Evolutionary conservation across 805 yeast genomes (phyloP), one percentile per base, ranked within the genome.

Genomic region (Saturnispora bothae): DNA sequence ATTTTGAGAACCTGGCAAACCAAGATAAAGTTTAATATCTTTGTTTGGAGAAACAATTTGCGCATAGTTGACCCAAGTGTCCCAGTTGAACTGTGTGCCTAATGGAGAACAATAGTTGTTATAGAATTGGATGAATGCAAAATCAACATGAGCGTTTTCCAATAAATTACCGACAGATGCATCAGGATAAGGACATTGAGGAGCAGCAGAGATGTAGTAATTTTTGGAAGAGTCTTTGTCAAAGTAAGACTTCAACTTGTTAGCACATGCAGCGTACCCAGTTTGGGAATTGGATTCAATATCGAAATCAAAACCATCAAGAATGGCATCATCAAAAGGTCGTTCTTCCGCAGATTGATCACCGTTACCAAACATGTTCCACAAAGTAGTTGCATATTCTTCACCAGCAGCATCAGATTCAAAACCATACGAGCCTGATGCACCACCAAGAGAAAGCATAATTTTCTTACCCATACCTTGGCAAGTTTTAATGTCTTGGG

Each of bases 161-260:
- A 70, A 49, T 27, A 70, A 55, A 37, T 61, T 56, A 40, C 68
- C 67, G 28, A 63, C 55, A 34, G 60, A 56, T 10, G 73, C 78
- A 62, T 86, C 96, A 15, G 95, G 95, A 56, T 77, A 81, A 19
- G 76, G 79, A 64, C 96, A 88, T 63, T 85, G 95, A 16, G 96
- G 96, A 45, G 96, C 89, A 47, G 95, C 95, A 38, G 94, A 76
- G 32, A 85, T 63, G 56, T 78, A 83, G 63, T 77, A 83, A 21
- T 60, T 49, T 59, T 77, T 81, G 33, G 80, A 65, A 25, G 46
- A 28, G 29, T 65, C 60, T 10, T 47, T 47, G 34, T 61, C 63
- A 41, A 58, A 68, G 36, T 56, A 56, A 4, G 43, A 40, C 47
- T 73, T 63, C 44, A 77, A 50, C 48, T 68, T 64, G 30, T 58